phyloP scores from a whole-genome alignment of 1,284 basidiomycete species.

The Tylopilus sp. region DNA sequence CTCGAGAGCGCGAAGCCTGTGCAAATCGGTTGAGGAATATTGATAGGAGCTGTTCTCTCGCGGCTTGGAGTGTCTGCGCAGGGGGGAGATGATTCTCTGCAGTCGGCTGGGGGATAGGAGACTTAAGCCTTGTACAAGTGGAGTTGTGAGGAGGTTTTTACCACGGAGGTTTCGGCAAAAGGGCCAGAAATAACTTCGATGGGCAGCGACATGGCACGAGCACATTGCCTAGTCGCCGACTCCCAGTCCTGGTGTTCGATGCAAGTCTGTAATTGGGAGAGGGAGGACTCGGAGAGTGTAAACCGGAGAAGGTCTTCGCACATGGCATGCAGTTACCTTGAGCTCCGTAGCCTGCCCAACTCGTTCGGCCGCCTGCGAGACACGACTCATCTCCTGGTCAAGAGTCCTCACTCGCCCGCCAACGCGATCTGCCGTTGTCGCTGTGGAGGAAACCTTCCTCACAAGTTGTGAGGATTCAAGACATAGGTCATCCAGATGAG shows the following conservation, averaged over 20 bases:
- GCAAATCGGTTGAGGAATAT: constrained; percentile 79
- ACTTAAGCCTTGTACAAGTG: constrained; percentile 5
- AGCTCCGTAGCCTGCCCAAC: constrained; percentile 86
- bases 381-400: constrained; percentile 86
- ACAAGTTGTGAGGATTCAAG: constrained; percentile 57
- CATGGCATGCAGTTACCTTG: constrained; percentile 51
- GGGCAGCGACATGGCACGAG: constrained; percentile 82
- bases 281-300: constrained; percentile 57
- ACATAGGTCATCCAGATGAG: constrained; percentile 59
- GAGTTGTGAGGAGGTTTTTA: constrained; percentile 36
- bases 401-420: constrained; percentile 82
- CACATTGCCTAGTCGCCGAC: constrained; percentile 84
- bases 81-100: constrained; percentile 84
- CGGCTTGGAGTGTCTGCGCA: constrained; percentile 70
- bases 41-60: constrained; percentile 70
- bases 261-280: constrained; percentile 68
- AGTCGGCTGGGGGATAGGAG: constrained; percentile 62
- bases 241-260: constrained; percentile 94
- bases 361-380: constrained; percentile 79
- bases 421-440: constrained; percentile 83
- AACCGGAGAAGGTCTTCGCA: constrained; percentile 3
- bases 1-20: constrained; percentile 70
- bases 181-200: constrained; percentile 71
- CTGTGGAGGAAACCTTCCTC: constrained; percentile 60
- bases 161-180: constrained; percentile 86